Evolutionary conservation across 371 early-diverging fungal species (phyloP).

Genomic region (Nematocida sp.): DNA sequence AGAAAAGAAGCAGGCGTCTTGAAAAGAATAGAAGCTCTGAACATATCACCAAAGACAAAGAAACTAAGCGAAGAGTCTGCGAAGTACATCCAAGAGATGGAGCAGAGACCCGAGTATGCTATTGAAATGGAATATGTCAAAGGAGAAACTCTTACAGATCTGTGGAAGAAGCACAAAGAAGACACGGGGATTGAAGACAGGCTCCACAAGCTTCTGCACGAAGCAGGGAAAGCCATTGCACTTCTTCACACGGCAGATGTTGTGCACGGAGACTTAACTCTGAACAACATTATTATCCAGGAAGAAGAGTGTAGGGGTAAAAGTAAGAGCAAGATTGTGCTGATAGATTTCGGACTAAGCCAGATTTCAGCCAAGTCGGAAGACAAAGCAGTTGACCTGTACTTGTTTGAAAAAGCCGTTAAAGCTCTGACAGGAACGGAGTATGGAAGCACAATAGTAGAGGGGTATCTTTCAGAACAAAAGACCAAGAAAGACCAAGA

Average conservation of each 20-base stretch:
- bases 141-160: slow-evolving; percentile 42
- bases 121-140: slow-evolving; percentile 59
- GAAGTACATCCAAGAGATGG: not conserved
- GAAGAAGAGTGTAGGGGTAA: slow-evolving; percentile 65
- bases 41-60: slow-evolving; percentile 20
- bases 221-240: slow-evolving; percentile 65
- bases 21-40: slow-evolving; percentile 34
- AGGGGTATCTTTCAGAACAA: slow-evolving; percentile 47
- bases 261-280: slow-evolving; percentile 93
- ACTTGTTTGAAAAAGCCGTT: slow-evolving; percentile 88
- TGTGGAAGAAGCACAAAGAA: slow-evolving; percentile 9
- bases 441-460: slow-evolving; percentile 59
- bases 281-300: slow-evolving; percentile 80
- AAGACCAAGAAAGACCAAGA: not conserved
- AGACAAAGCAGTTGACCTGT: slow-evolving; percentile 96
- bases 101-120: slow-evolving; percentile 7
- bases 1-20: slow-evolving; percentile 55
- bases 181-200: not conserved
- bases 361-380: slow-evolving; percentile 75
- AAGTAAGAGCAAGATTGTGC: slow-evolving; percentile 48
- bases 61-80: not conserved
- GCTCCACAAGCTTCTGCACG: slow-evolving; percentile 9
- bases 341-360: slow-evolving; percentile 95
- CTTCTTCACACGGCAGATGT: slow-evolving; percentile 76
- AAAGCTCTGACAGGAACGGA: slow-evolving; percentile 74